phyloP scores from a whole-genome alignment of 75 land plant genomes.

The Pinus taeda region DNA sequence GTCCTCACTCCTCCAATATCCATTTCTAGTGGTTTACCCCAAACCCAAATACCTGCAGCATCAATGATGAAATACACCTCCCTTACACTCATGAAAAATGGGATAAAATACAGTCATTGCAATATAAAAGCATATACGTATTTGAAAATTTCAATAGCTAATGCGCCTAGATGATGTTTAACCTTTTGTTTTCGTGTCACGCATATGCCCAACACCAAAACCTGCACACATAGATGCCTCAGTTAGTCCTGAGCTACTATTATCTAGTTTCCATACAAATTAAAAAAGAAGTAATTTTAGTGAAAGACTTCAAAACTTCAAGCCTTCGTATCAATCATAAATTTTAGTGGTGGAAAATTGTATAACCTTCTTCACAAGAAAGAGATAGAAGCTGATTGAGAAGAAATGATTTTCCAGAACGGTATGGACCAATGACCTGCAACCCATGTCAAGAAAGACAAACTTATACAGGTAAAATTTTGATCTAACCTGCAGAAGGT shows the following conservation, averaged over 20 bases:
- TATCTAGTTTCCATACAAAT: background rate
- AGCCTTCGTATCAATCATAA: background rate
- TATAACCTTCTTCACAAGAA: conserved; percentile 74
- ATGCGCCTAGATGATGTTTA: background rate
- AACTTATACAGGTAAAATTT: background rate
- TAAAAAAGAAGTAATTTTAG: background rate
- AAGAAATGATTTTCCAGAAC: conserved; percentile 91
- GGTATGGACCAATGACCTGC: conserved; percentile 93
- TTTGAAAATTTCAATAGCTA: background rate
- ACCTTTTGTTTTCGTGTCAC: conserved; percentile 93
- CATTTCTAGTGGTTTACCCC: conserved; percentile 75
- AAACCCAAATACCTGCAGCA: conserved; percentile 78
- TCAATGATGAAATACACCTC: conserved; percentile 1
- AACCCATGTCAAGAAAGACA: conserved; percentile 12
- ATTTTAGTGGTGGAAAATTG: background rate
- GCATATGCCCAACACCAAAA: conserved; percentile 94
- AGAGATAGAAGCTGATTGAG: conserved; percentile 88
- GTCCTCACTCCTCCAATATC: conserved; percentile 58
- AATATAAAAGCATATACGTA: background rate
- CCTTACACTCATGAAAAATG: background rate
- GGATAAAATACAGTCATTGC: background rate
- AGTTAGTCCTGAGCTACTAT: conserved; percentile 1
- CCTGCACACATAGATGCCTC: conserved; percentile 34
- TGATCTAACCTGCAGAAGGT: conserved; percentile 6
- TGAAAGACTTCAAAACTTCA: background rate